Percentiles rank a stretch among this genome's conserved stretches.
Conservation (phyloP, 345 rosid species). For the Eucalyptus globulus region DNA sequence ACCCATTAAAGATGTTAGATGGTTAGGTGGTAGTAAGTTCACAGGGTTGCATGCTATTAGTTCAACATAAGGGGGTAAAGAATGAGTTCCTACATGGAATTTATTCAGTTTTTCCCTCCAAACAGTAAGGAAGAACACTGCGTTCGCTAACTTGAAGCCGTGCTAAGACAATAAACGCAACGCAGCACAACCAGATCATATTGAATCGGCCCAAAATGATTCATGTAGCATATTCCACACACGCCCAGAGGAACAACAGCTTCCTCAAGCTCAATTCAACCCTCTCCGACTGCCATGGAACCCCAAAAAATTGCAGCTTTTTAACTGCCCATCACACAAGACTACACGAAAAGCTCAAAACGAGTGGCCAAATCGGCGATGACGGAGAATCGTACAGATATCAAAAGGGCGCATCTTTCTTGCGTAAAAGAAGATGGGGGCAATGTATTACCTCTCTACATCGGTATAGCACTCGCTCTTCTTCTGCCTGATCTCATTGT, state of each 20-base stretch:
- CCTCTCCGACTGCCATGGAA: background rate
- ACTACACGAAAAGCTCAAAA: background rate
- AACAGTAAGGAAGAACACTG: background rate
- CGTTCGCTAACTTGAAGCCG: background rate
- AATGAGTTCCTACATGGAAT: background rate
- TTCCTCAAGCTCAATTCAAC: background rate
- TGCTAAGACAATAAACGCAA: background rate
- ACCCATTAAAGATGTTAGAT: background rate
- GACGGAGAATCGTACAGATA: no score
- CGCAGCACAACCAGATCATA: background rate
- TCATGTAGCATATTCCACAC: background rate
- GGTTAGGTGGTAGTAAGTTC: background rate
- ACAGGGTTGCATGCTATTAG: background rate
- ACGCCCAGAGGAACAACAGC: background rate
- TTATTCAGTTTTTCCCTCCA: background rate
- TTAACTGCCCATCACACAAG: background rate
- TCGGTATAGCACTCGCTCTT: slow-evolving; percentile 65
- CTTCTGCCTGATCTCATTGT: slow-evolving; percentile 45
- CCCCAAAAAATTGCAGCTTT: background rate
- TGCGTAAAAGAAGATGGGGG: background rate
- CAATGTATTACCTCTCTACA: slow-evolving; percentile 36
- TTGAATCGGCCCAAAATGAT: background rate
- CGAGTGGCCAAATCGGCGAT: background rate
- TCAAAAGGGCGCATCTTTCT: background rate
- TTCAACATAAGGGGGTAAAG: background rate